Conservation (phyloP, 2,329 filamentous ascomycete species). For the Aspergillus sp. region DNA sequence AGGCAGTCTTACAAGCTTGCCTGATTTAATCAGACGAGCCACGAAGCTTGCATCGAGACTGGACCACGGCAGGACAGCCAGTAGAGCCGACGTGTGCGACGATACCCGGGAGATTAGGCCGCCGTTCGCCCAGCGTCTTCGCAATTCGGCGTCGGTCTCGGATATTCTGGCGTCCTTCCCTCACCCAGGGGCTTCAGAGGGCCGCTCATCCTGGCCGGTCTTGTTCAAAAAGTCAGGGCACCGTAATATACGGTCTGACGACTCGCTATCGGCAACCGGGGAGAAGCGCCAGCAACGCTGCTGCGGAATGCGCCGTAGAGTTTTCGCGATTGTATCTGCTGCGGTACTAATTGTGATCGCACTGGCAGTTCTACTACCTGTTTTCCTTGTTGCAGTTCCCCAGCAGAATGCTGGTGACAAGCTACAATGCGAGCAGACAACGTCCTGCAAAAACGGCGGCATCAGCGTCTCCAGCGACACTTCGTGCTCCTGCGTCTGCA, state of each 20-base stretch:
- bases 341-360: slow-evolving; percentile 63
- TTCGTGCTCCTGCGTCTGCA: slow-evolving; percentile 76
- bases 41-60: slow-evolving; percentile 80
- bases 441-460: slow-evolving; percentile 71
- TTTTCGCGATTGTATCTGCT: slow-evolving; percentile 58
- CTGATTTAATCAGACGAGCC: slow-evolving; percentile 81
- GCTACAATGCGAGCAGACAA: slow-evolving; percentile 47
- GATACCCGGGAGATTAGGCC: slow-evolving; percentile 20
- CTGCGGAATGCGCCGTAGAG: slow-evolving; percentile 77
- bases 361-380: slow-evolving; percentile 72
- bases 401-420: slow-evolving; percentile 34
- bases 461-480: slow-evolving; percentile 59
- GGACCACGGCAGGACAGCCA: slow-evolving; percentile 65
- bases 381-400: slow-evolving; percentile 53
- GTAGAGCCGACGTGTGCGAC: slow-evolving; percentile 42
- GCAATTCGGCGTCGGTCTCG: slow-evolving; percentile 47
- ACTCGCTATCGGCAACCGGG: slow-evolving; percentile 11
- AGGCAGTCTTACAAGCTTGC: slow-evolving; percentile 82
- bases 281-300: slow-evolving; percentile 49
- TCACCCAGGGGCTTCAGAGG: slow-evolving; percentile 44
- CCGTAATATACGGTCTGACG: slow-evolving; percentile 21
- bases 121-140: slow-evolving; percentile 15
- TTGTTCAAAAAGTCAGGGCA: slow-evolving; percentile 28
- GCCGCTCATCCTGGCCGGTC: slow-evolving; percentile 29
- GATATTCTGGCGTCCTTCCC: slow-evolving; percentile 60